phyloP scores from a whole-genome alignment of 139 green algal genomes.

The Gonium pectorale region DNA sequence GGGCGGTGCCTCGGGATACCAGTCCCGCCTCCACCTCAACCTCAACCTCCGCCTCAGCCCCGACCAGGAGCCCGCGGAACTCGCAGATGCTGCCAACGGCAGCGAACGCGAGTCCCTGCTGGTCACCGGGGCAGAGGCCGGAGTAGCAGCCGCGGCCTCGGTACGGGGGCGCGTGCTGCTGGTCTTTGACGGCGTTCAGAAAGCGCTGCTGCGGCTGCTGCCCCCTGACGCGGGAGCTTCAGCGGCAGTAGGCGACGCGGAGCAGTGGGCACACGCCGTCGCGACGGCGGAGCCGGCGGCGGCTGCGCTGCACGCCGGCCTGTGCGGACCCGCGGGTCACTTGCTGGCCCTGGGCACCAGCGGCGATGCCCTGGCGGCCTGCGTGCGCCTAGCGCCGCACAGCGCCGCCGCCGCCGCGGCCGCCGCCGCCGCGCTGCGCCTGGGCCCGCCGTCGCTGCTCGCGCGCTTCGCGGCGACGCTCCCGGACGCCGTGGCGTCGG shows the following conservation, averaged over 20 bases:
- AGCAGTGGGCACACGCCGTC: background rate
- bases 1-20: too few species aligned
- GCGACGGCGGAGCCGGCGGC: background rate
- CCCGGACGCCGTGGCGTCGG: conserved; percentile 7
- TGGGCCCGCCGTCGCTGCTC: conserved; percentile 11
- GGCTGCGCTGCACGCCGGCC: background rate
- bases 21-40: too few species aligned
- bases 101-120: too few species aligned
- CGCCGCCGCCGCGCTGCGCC: background rate
- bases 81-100: too few species aligned
- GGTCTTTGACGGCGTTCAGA: conserved; percentile 1
- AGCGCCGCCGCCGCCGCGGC: conserved; percentile 2
- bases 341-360: background rate
- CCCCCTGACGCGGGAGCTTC: background rate
- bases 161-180: background rate
- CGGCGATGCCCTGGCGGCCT: background rate
- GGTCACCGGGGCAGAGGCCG: too few species aligned
- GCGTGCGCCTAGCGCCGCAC: background rate
- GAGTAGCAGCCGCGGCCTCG: too few species aligned
- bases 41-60: too few species aligned
- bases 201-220: background rate
- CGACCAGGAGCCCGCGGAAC: too few species aligned
- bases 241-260: too few species aligned
- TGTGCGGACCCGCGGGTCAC: background rate
- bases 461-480: background rate